Evolutionary conservation across 2,329 filamentous ascomycete genomes (phyloP).

Genomic region (Diaporthe batatas): DNA sequence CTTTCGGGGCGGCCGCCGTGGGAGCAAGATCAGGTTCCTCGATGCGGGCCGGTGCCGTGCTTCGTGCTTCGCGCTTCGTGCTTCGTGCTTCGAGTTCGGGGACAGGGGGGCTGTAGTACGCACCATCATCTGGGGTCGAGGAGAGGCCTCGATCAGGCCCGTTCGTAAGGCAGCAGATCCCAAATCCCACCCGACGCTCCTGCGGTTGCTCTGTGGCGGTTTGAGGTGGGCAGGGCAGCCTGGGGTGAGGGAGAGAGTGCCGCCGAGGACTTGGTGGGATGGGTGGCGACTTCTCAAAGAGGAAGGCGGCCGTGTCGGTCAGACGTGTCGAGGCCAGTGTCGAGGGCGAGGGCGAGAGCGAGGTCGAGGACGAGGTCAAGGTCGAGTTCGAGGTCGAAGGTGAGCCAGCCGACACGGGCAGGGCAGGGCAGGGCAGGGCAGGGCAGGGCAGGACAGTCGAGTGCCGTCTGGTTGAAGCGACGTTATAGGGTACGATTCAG

Average conservation of each 20-base stretch:
- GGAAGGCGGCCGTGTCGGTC: constrained; percentile 34
- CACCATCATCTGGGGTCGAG: constrained; percentile 64
- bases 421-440: constrained; percentile 20
- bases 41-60: not conserved
- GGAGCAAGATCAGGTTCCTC: not conserved
- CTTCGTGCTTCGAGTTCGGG: not conserved
- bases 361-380: not conserved
- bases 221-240: constrained; percentile 26
- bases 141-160: constrained; percentile 53
- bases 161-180: constrained; percentile 45
- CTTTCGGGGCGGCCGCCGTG: constrained; percentile 8
- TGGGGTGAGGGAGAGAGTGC: constrained; percentile 26
- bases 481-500: constrained; percentile 41
- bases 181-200: constrained; percentile 43
- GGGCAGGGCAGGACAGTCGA: not conserved
- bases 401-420: constrained; percentile 29
- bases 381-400: constrained; percentile 6
- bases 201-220: constrained; percentile 37
- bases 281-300: constrained; percentile 37
- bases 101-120: constrained; percentile 52
- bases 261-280: constrained; percentile 38
- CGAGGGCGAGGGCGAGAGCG: constrained; percentile 18
- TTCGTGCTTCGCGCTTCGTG: not conserved
- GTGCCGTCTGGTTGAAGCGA: constrained; percentile 12
- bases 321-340: constrained; percentile 28